A percentile compares a stretch with the other conserved stretches of the same genome.
These are phyloP conservation scores for Cercospora citrullina DNA, from an alignment of 2,329 filamentous ascomycete genomes.

Conservation along the genomic window DNA sequence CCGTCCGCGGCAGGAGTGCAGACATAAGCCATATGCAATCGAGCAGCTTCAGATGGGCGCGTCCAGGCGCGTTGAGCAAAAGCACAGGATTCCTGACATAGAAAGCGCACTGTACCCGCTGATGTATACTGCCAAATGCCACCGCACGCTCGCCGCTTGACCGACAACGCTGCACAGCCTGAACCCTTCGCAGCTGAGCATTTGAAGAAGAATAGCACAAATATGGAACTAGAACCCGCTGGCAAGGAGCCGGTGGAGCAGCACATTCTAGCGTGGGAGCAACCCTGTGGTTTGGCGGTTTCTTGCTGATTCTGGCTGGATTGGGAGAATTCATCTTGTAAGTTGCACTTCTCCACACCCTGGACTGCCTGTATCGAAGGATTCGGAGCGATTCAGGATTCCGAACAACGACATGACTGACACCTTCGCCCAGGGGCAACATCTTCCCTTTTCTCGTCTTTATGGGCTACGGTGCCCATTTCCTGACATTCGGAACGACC, in stretches of 20 bases:
- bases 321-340: conserved; percentile 40
- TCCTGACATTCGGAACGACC: conserved; percentile 25
- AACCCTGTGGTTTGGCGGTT: conserved; percentile 39
- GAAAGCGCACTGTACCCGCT: background rate
- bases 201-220: background rate
- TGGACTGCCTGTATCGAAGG: background rate
- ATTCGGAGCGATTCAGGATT: background rate
- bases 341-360: background rate
- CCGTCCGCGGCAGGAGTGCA: too few relatives aligned
- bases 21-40: background rate
- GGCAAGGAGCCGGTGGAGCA: conserved; percentile 18
- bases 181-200: background rate
- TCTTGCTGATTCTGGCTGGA: conserved; percentile 39
- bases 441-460: conserved; percentile 35
- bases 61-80: background rate
- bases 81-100: background rate
- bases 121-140: background rate
- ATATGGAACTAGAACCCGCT: conserved; percentile 6
- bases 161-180: background rate
- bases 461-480: conserved; percentile 28
- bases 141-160: background rate
- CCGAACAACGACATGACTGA: background rate
- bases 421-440: conserved; percentile 27
- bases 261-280: conserved; percentile 24
- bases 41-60: background rate